Evolutionary conservation across 1,139 yeast genomes (phyloP), one percentile per base, ranked within the genome.

Genomic region (Debaryomyces robertsiae): DNA sequence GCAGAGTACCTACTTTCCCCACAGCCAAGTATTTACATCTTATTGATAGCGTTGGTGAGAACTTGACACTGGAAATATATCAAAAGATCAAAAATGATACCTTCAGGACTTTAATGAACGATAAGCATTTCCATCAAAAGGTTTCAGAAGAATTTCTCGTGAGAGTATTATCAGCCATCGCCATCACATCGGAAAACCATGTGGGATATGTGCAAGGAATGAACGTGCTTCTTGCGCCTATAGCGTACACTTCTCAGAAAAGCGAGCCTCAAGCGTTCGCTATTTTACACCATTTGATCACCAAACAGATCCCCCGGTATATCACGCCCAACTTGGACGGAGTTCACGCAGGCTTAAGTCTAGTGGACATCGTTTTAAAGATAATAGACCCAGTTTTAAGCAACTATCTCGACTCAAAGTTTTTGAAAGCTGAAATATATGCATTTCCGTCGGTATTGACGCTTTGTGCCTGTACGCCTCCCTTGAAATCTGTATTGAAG

Each of bases 371-470:
- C 1, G 85, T 90, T 23, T 64, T 90, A 37, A 77, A 78, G 46
- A 73, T 82, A 16, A 81, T 90, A 19, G 97, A 90, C 56, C 86
- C 90, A 0, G 80, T 81, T 13, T 69, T 91, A 27, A 82, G 77
- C 56, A 74, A 74, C 30, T 78, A 70, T 50, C 69, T 86, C 36
- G 79, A 75, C 45, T 74, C 84, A 39, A 84, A 84, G 53, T 78
- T 84, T 54, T 60, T 82, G 43, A 81, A 84, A 36, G 91, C 96
- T 0, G 90, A 90, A 55, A 81, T 90, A 27, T 90, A 89, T 60
- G 96, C 96, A 0, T 83, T 90, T 53, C 95, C 97, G 0, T 82
- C 95, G 1, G 88, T 90, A 0, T 67, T 91, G 47, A 90, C 98
- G 0, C 67, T 91, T 37, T 82, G 94, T 43, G 95, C 96, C 4